These are phyloP conservation scores for Aquilaria malaccensis DNA, from an alignment of 345 rosid species.

Conservation along the genomic window DNA sequence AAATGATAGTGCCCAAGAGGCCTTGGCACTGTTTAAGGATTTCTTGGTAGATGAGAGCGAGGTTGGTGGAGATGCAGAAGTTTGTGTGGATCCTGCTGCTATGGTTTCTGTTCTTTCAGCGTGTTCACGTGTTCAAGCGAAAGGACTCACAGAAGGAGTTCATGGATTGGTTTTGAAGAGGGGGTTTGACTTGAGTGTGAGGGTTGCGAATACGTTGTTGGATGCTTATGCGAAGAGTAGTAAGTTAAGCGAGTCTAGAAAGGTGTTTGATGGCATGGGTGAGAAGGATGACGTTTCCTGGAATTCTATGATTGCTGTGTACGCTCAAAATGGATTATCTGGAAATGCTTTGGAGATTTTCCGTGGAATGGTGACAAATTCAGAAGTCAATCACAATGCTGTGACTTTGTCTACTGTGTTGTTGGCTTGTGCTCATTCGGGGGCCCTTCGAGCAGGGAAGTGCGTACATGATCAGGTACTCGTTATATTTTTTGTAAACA, in stretches of 20 bases:
- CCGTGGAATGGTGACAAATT: constrained; percentile 29
- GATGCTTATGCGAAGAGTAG: constrained; percentile 80
- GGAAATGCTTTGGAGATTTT: constrained; percentile 57
- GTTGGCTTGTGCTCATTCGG: constrained; percentile 67
- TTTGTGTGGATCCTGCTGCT: constrained; percentile 51
- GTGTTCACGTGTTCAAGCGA: constrained; percentile 46
- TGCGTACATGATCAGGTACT: constrained; percentile 76
- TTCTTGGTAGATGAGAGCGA: constrained; percentile 46
- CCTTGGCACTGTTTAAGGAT: constrained; percentile 60
- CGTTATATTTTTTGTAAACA: background rate
- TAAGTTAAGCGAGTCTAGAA: constrained; percentile 41
- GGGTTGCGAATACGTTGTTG: constrained; percentile 60
- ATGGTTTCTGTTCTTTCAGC: constrained; percentile 71
- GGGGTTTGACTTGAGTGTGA: constrained; percentile 48
- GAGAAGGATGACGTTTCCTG: constrained; percentile 64
- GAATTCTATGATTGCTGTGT: constrained; percentile 71
- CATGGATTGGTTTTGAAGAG: constrained; percentile 57
- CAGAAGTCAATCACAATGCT: constrained; percentile 42
- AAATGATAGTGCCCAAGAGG: constrained; percentile 43
- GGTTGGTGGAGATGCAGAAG: constrained; percentile 16
- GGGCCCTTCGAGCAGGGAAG: constrained; percentile 57
- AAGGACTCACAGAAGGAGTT: constrained; percentile 45
- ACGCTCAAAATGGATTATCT: constrained; percentile 67
- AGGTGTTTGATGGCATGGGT: constrained; percentile 56
- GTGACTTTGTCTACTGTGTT: constrained; percentile 64